Evolutionary conservation across 768 basidiomycete species (phyloP).

Genomic region (Hericium rajendrae): DNA sequence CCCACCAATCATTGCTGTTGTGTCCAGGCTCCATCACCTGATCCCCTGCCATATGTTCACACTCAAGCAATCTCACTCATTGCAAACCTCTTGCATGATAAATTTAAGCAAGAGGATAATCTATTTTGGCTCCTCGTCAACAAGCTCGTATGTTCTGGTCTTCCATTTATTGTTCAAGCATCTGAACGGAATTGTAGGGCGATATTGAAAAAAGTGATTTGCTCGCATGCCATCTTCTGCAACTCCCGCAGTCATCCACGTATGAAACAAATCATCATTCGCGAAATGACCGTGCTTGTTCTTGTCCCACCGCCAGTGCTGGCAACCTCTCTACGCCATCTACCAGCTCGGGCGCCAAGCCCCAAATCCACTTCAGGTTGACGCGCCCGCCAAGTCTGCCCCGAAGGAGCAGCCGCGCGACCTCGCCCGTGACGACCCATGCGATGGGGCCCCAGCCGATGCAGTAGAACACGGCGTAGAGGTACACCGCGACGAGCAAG

Average conservation of each 20-base stretch:
- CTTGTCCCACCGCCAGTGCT: conserved; percentile 48
- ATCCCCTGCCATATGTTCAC: conserved; percentile 81
- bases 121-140: conserved; percentile 85
- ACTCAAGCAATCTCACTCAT: conserved; percentile 75
- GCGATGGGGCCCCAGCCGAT: conserved; percentile 29
- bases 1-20: no score
- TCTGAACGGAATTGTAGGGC: conserved; percentile 49
- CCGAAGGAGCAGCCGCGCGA: conserved; percentile 29
- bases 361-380: conserved; percentile 45
- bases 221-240: conserved; percentile 83
- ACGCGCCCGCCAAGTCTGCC: conserved; percentile 5
- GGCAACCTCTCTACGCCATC: conserved; percentile 18
- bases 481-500: conserved; percentile 34
- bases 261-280: conserved; percentile 86
- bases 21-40: conserved; percentile 73
- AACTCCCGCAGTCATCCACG: conserved; percentile 85
- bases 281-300: no score
- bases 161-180: neutral
- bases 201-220: conserved; percentile 81
- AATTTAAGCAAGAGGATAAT: conserved; percentile 98
- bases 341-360: conserved; percentile 2
- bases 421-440: conserved; percentile 34
- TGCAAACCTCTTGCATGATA: conserved; percentile 71
- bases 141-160: conserved; percentile 58
- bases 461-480: conserved; percentile 39